phyloP scores from a whole-genome alignment of 1,284 basidiomycete genomes.

The Earliella scabrosa region DNA sequence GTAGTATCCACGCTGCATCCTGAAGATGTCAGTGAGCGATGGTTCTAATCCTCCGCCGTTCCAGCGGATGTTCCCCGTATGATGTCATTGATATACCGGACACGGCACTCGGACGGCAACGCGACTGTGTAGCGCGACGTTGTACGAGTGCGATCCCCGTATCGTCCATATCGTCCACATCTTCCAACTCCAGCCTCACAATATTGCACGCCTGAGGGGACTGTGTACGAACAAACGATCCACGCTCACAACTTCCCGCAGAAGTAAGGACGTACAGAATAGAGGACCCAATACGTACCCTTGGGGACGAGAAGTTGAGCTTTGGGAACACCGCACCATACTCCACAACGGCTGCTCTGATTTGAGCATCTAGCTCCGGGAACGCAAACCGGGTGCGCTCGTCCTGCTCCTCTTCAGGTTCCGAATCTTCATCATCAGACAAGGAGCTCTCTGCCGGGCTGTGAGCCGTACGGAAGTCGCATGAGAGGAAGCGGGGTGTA shows the following conservation, averaged over 20 bases:
- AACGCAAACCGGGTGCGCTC: conserved; percentile 58
- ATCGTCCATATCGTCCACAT: too few relatives aligned
- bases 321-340: conserved; percentile 95
- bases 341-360: conserved; percentile 67
- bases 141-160: too few relatives aligned
- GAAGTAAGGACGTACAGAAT: background rate
- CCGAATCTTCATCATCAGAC: conserved; percentile 59
- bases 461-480: conserved; percentile 16
- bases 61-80: too few relatives aligned
- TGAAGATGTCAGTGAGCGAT: conserved; percentile 35
- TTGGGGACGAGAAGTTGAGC: conserved; percentile 91
- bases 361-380: conserved; percentile 78
- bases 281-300: conserved; percentile 53
- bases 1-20: conserved; percentile 94
- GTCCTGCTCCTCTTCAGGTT: conserved; percentile 45
- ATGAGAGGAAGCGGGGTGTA: conserved; percentile 19
- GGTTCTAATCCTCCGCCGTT: background rate
- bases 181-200: too few relatives aligned
- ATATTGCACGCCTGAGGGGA: too few relatives aligned
- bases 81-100: background rate
- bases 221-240: too few relatives aligned
- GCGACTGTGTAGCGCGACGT: too few relatives aligned
- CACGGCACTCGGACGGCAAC: too few relatives aligned
- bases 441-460: conserved; percentile 58
- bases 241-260: too few relatives aligned